phyloP scores from a whole-genome alignment of 2,329 filamentous ascomycete species.

The Stagonosporopsis vannaccii region DNA sequence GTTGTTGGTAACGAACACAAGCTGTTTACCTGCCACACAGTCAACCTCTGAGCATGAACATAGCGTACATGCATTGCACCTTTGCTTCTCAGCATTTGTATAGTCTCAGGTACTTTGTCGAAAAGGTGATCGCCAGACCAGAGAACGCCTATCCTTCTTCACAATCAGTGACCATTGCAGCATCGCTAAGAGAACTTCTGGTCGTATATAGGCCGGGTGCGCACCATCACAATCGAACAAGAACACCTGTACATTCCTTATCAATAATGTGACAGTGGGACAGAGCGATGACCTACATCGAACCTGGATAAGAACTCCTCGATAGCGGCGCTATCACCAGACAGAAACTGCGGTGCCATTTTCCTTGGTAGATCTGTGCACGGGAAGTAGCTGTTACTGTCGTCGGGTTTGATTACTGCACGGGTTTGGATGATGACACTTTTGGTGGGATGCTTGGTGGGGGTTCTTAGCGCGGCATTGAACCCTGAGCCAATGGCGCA shows the following conservation, averaged over 20 bases:
- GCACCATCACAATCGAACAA: slow-evolving; percentile 96
- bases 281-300: slow-evolving; percentile 70
- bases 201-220: slow-evolving; percentile 4
- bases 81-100: slow-evolving; percentile 81
- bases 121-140: slow-evolving; percentile 96
- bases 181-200: neutral
- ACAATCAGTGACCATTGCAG: slow-evolving; percentile 45
- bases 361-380: neutral
- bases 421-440: slow-evolving; percentile 8
- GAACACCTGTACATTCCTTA: slow-evolving; percentile 70
- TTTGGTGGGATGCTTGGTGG: slow-evolving; percentile 32
- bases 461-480: slow-evolving; percentile 34
- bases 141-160: slow-evolving; percentile 76
- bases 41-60: slow-evolving; percentile 1
- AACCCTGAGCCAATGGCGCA: slow-evolving; percentile 19
- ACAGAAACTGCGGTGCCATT: slow-evolving; percentile 67
- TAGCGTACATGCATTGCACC: slow-evolving; percentile 59
- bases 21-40: slow-evolving; percentile 73
- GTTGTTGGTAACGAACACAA: slow-evolving; percentile 98
- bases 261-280: slow-evolving; percentile 23
- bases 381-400: neutral
- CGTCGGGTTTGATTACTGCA: neutral
- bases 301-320: slow-evolving; percentile 87
- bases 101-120: slow-evolving; percentile 81
- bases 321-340: slow-evolving; percentile 78